Evolutionary conservation across 208 protist genomes (phyloP).

Genomic region (Crithidia sp.): DNA sequence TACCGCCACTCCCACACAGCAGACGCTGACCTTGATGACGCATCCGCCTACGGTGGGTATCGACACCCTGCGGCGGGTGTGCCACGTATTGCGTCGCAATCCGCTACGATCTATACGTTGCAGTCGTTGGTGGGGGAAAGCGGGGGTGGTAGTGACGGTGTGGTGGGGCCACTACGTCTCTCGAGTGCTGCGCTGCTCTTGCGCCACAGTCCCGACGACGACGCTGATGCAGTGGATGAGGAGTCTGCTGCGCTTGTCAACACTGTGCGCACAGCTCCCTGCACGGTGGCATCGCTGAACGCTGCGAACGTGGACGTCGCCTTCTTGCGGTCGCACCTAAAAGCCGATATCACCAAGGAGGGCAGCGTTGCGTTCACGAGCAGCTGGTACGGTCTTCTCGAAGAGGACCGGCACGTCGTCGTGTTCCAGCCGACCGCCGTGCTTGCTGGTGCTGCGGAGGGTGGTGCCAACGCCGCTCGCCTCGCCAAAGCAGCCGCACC

Average conservation of each 20-base stretch:
- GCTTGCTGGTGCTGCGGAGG: neutral
- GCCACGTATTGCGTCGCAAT: neutral
- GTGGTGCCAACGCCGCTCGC: neutral
- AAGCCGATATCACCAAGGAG: slow-evolving; percentile 9
- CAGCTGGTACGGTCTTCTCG: slow-evolving; percentile 48
- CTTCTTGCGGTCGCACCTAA: slow-evolving; percentile 8
- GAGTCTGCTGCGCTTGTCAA: neutral
- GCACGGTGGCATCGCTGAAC: neutral
- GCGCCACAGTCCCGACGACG: neutral
- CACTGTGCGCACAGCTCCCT: neutral
- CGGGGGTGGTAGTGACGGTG: no score
- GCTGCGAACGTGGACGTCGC: slow-evolving; percentile 8
- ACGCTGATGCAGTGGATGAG: neutral
- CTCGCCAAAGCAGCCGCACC: slow-evolving; percentile 6
- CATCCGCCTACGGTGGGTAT: neutral
- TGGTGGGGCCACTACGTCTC: no score
- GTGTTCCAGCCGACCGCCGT: slow-evolving; percentile 25
- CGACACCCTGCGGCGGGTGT: neutral
- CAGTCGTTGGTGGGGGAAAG: neutral
- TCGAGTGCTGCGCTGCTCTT: neutral
- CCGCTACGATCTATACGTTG: slow-evolving; percentile 6
- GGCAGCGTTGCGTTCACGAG: slow-evolving; percentile 1
- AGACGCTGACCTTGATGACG: neutral
- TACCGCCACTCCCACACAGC: neutral
- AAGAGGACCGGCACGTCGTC: slow-evolving; percentile 50